Conservation (phyloP, 768 basidiomycete genomes). For the Tulasnella calospora region DNA sequence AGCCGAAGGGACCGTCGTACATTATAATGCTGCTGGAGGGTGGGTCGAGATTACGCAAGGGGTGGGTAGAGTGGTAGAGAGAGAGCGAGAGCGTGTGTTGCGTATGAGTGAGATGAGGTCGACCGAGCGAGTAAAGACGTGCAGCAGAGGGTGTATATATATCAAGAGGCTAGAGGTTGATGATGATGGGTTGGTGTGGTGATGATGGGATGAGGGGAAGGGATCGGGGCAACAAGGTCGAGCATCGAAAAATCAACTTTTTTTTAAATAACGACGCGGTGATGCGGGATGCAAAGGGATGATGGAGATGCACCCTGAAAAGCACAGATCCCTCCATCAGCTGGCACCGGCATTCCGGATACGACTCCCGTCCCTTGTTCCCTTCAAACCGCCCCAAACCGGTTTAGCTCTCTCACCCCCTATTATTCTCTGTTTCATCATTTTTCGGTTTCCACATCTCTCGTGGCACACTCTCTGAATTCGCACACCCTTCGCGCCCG, state of each 20-base stretch:
- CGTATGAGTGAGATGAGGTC: background rate
- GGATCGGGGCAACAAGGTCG: background rate
- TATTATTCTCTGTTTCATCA: background rate
- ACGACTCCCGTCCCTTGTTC: background rate
- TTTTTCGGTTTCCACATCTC: background rate
- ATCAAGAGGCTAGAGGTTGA: background rate
- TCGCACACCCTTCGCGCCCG: background rate
- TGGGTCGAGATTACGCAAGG: background rate
- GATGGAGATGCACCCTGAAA: slow-evolving; percentile 6
- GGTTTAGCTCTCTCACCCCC: slow-evolving; percentile 7
- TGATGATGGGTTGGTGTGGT: background rate
- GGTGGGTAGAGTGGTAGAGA: background rate
- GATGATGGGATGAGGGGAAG: background rate
- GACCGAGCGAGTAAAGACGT: background rate
- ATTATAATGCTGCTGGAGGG: background rate
- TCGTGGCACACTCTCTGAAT: background rate
- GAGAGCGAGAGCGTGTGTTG: background rate
- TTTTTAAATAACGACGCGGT: background rate
- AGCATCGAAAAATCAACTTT: background rate
- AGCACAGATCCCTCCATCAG: background rate
- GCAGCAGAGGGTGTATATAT: background rate
- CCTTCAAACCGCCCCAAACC: background rate
- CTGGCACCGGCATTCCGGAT: slow-evolving; percentile 2
- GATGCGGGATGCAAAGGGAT: background rate
- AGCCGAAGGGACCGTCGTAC: slow-evolving; percentile 23